A percentile compares a stretch with the other conserved stretches of the same genome.
Evolutionary conservation across 352 stramenopile genomes (phyloP).

Genomic region (Phytopythium kandeliae): DNA sequence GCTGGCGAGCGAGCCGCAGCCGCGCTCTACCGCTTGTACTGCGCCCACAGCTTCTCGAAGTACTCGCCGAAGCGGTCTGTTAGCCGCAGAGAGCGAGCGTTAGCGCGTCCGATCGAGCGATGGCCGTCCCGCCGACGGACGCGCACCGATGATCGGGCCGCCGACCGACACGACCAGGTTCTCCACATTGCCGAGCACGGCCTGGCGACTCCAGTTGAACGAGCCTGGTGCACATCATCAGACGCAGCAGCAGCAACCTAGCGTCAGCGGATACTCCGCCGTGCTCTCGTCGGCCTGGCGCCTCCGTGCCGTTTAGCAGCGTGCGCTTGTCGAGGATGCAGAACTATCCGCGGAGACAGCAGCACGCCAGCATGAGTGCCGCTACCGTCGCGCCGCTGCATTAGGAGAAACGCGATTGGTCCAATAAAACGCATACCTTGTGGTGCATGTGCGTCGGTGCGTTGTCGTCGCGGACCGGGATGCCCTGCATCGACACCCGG

Average conservation of each 20-base stretch:
- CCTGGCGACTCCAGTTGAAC: constrained; percentile 75
- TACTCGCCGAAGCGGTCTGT: constrained; percentile 52
- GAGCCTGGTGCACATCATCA: constrained; percentile 41
- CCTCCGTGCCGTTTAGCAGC: constrained; percentile 63
- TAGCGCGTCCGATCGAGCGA: neutral
- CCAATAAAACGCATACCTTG: no score
- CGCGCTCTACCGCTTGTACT: constrained; percentile 31
- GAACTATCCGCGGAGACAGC: no score
- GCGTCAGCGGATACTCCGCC: no score
- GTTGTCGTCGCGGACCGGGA: constrained; percentile 55
- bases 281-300: no score
- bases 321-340: constrained; percentile 59
- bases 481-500: constrained; percentile 23
- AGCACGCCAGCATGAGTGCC: neutral
- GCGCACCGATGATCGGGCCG: constrained; percentile 46
- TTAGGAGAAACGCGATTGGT: neutral
- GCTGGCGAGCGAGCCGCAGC: no score
- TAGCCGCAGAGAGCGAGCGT: neutral
- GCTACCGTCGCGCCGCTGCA: neutral
- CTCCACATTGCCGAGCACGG: constrained; percentile 53
- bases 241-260: no score
- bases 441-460: constrained; percentile 63
- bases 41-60: constrained; percentile 54
- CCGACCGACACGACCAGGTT: constrained; percentile 54
- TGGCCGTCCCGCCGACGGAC: neutral